Evolutionary conservation across 2,329 filamentous ascomycete species (phyloP).

Genomic region (Xylariales sp.): DNA sequence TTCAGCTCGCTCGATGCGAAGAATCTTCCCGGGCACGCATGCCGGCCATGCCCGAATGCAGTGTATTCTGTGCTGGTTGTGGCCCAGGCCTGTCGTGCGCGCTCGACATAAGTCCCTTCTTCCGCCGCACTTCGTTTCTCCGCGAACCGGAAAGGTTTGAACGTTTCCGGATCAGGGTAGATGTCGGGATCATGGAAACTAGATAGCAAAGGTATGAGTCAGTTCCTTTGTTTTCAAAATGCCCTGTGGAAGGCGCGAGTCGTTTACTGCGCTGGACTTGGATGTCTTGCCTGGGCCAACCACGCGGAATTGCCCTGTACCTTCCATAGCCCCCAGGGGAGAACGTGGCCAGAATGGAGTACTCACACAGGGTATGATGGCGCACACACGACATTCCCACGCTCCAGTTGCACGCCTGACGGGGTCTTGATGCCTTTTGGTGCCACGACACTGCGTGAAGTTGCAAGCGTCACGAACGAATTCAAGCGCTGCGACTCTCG

Average conservation of each 20-base stretch:
- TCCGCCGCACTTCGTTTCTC: slow-evolving; percentile 11
- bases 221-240: too few relatives aligned
- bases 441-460: slow-evolving; percentile 19
- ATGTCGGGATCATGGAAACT: slow-evolving; percentile 35
- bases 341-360: too few relatives aligned
- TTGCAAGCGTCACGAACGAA: slow-evolving; percentile 25
- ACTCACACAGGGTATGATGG: slow-evolving; percentile 26
- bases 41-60: slow-evolving; percentile 33
- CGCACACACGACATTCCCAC: slow-evolving; percentile 23
- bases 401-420: slow-evolving; percentile 28
- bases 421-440: slow-evolving; percentile 26
- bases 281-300: too few relatives aligned
- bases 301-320: too few relatives aligned
- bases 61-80: slow-evolving; percentile 27
- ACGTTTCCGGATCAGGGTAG: slow-evolving; percentile 39
- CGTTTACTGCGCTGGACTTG: too few relatives aligned
- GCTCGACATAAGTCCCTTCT: slow-evolving; percentile 13
- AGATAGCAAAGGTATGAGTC: too few relatives aligned
- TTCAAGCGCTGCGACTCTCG: slow-evolving; percentile 35
- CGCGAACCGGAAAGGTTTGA: slow-evolving; percentile 20
- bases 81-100: slow-evolving; percentile 20
- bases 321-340: too few relatives aligned
- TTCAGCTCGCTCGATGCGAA: slow-evolving; percentile 34
- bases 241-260: too few relatives aligned
- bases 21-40: slow-evolving; percentile 35